Percentiles rank a stretch among this genome's conserved stretches.
Conservation (phyloP, 441 rosid genomes). For the Croton setiger region DNA sequence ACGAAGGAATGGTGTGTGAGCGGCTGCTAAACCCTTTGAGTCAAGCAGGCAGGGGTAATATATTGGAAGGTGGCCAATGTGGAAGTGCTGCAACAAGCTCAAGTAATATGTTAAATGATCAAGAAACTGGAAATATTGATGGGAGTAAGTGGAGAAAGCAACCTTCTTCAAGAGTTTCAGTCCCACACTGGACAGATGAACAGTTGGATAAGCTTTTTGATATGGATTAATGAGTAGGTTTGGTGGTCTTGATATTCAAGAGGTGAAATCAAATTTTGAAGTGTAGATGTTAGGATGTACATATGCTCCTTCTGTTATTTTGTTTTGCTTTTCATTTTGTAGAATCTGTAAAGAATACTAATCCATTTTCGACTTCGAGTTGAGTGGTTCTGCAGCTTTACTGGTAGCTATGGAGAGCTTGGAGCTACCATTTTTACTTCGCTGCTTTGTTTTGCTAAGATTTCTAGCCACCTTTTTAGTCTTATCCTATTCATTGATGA, state of each 20-base stretch:
- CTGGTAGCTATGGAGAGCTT: no score
- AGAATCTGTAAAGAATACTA: no score
- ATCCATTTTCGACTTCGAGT: no score
- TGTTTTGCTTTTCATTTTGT: no score
- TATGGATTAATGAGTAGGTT: constrained; percentile 36
- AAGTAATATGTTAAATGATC: constrained; percentile 8
- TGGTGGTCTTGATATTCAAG: not conserved
- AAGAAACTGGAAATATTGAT: constrained; percentile 10
- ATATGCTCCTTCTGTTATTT: not conserved
- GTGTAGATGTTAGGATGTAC: not conserved
- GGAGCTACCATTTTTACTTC: no score
- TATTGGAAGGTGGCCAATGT: not conserved
- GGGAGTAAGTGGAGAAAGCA: constrained; percentile 21
- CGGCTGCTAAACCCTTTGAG: constrained; percentile 14
- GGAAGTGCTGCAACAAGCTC: constrained; percentile 6
- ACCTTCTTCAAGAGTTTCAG: constrained; percentile 26
- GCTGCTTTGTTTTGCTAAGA: no score
- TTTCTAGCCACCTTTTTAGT: no score
- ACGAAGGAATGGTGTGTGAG: constrained; percentile 7
- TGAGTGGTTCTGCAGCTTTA: no score
- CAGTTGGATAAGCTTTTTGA: constrained; percentile 75
- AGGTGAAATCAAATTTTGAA: constrained; percentile 1
- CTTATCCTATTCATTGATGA: no score
- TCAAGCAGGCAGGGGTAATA: constrained; percentile 19
- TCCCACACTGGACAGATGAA: constrained; percentile 83